Evolutionary conservation across 106 monocot genomes (phyloP).

Genomic region (Apostasia ramifera): DNA sequence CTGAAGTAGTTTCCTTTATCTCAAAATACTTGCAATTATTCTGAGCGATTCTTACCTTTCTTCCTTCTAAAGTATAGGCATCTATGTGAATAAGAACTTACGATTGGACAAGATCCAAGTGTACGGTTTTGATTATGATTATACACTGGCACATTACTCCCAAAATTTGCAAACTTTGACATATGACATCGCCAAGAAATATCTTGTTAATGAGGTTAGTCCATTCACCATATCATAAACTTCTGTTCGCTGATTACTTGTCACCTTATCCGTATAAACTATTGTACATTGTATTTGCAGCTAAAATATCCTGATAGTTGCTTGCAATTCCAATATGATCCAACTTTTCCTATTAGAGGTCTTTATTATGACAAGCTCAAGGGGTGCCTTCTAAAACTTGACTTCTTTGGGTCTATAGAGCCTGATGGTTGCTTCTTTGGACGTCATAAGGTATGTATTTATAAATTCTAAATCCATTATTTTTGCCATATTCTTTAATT

Average conservation of each 20-base stretch:
- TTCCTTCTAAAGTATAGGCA: slow-evolving; percentile 35
- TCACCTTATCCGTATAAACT: background rate
- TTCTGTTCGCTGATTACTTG: background rate
- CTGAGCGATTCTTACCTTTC: background rate
- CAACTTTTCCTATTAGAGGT: slow-evolving; percentile 84
- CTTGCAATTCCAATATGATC: slow-evolving; percentile 77
- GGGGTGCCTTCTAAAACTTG: slow-evolving; percentile 91
- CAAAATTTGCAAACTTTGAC: slow-evolving; percentile 61
- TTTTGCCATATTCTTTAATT: background rate
- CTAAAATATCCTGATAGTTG: slow-evolving; percentile 88
- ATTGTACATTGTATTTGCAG: slow-evolving; percentile 23
- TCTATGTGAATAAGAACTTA: slow-evolving; percentile 88
- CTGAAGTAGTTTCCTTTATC: background rate
- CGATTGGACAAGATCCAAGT: slow-evolving; percentile 79
- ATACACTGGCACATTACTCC: slow-evolving; percentile 93
- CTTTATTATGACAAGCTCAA: slow-evolving; percentile 79
- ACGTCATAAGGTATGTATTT: slow-evolving; percentile 55
- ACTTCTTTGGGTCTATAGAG: slow-evolving; percentile 98
- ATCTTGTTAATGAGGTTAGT: slow-evolving; percentile 85
- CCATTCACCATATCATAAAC: background rate
- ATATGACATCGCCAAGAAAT: slow-evolving; percentile 79
- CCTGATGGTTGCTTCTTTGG: slow-evolving; percentile 90
- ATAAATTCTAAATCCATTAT: background rate
- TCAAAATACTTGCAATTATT: background rate
- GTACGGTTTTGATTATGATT: slow-evolving; percentile 98